These are phyloP conservation scores for Mycena sp. DNA, from an alignment of 1,284 basidiomycete genomes.

Conservation along the genomic window DNA sequence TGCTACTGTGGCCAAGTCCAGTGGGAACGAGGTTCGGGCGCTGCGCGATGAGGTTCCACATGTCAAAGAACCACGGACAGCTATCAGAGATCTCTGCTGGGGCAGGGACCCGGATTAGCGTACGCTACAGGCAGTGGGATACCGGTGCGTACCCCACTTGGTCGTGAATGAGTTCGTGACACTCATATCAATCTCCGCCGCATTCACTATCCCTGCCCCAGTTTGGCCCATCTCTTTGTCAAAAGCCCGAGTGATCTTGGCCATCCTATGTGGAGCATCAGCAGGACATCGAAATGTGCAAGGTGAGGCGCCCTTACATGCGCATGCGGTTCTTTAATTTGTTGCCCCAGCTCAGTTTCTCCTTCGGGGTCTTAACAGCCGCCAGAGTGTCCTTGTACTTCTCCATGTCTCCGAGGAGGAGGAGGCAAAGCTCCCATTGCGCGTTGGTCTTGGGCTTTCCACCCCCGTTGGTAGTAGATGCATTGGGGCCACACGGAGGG, in stretches of 20 bases:
- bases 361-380: not conserved
- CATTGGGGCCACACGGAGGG: too few species aligned
- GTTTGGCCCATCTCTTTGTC: slow-evolving; percentile 8
- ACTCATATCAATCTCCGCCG: not conserved
- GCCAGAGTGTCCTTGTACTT: not conserved
- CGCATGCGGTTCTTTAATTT: slow-evolving; percentile 10
- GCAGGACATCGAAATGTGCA: not conserved
- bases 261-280: not conserved
- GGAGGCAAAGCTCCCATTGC: too few species aligned
- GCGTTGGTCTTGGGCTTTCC: too few species aligned
- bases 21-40: slow-evolving; percentile 4
- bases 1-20: slow-evolving; percentile 17
- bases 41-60: slow-evolving; percentile 15
- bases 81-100: not conserved
- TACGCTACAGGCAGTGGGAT: not conserved
- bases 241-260: not conserved
- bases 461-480: too few species aligned
- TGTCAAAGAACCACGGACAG: slow-evolving; percentile 20
- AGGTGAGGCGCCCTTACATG: not conserved
- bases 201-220: slow-evolving; percentile 1
- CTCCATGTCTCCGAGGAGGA: too few species aligned
- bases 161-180: not conserved
- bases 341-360: not conserved
- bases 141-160: slow-evolving; percentile 14
- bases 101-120: not conserved